A percentile compares a stretch with the other conserved stretches of the same genome.
These are phyloP conservation scores for Entrophospora sp. DNA, from an alignment of 192 early-diverging fungal species.

Conservation along the genomic window DNA sequence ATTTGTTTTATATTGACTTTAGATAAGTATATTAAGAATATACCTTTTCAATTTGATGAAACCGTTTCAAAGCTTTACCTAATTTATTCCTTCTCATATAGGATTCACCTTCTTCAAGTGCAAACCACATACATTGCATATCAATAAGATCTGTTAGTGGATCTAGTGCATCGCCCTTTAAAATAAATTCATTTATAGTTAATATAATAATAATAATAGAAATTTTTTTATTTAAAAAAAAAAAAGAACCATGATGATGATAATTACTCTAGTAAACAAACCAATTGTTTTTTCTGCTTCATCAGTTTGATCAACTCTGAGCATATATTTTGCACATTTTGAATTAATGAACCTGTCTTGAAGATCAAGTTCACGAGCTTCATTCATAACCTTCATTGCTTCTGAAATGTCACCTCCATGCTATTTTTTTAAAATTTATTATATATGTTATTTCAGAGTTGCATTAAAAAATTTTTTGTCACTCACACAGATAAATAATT, in stretches of 20 bases:
- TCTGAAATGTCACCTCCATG: conserved; percentile 67
- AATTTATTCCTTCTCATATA: conserved; percentile 54
- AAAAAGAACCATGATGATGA: too few species aligned
- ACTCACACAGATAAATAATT: too few species aligned
- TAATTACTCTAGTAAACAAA: conserved; percentile 68
- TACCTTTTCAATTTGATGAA: conserved; percentile 71
- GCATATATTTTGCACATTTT: conserved; percentile 90
- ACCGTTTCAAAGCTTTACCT: conserved; percentile 82
- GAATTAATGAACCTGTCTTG: conserved; percentile 94
- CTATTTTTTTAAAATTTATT: too few species aligned
- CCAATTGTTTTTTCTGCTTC: conserved; percentile 81
- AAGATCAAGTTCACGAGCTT: conserved; percentile 80
- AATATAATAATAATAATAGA: too few species aligned
- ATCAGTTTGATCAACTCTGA: conserved; percentile 64
- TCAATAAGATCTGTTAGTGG: conserved; percentile 75
- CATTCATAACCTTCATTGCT: conserved; percentile 76
- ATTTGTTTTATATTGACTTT: too few species aligned
- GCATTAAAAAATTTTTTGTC: too few species aligned
- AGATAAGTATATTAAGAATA: too few species aligned
- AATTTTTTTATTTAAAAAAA: too few species aligned
- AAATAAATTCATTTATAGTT: too few species aligned
- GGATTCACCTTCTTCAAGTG: conserved; percentile 65
- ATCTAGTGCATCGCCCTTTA: conserved; percentile 46
- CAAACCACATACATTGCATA: conserved; percentile 92
- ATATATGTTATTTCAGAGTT: too few species aligned